Percentiles rank a stretch among this genome's conserved stretches.
Evolutionary conservation across 2,329 filamentous ascomycete species (phyloP).

Genomic region (Fusarium chaquense): DNA sequence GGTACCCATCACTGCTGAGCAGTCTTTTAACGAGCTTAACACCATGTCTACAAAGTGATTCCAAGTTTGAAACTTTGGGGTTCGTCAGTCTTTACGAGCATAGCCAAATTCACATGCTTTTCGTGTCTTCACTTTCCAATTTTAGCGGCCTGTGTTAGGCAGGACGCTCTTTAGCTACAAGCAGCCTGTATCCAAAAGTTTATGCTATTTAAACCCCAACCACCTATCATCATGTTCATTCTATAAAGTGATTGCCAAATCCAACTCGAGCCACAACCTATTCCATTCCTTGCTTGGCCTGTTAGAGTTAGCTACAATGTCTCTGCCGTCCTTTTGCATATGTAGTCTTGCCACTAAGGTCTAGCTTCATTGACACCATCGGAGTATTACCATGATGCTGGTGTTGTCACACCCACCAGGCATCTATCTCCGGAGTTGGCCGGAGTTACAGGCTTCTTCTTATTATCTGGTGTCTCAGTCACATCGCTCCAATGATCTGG

Average conservation of each 20-base stretch:
- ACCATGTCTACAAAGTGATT: slow-evolving; percentile 5
- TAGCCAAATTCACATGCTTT: background rate
- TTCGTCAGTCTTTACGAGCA: background rate
- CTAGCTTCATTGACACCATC: background rate
- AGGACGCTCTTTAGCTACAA: too few relatives aligned
- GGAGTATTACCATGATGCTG: background rate
- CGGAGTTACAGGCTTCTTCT: background rate
- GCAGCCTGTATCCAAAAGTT: background rate
- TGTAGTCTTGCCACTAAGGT: background rate
- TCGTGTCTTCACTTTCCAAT: background rate
- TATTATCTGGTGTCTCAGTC: background rate
- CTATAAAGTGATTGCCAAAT: background rate
- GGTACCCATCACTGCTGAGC: background rate
- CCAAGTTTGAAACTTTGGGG: background rate
- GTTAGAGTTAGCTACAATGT: background rate
- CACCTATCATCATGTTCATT: rapidly evolving
- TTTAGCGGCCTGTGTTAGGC: too few relatives aligned
- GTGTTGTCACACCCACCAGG: background rate
- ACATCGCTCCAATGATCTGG: background rate
- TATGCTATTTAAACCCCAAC: background rate
- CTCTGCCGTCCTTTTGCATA: background rate
- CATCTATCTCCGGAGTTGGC: background rate
- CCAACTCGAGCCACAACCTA: rapidly evolving
- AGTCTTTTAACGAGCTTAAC: slow-evolving; percentile 20
- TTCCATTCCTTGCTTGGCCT: background rate